Percentiles rank a stretch among this genome's conserved stretches.
phyloP scores from a whole-genome alignment of 805 yeast genomes.

The Kuraishia hungarica region DNA sequence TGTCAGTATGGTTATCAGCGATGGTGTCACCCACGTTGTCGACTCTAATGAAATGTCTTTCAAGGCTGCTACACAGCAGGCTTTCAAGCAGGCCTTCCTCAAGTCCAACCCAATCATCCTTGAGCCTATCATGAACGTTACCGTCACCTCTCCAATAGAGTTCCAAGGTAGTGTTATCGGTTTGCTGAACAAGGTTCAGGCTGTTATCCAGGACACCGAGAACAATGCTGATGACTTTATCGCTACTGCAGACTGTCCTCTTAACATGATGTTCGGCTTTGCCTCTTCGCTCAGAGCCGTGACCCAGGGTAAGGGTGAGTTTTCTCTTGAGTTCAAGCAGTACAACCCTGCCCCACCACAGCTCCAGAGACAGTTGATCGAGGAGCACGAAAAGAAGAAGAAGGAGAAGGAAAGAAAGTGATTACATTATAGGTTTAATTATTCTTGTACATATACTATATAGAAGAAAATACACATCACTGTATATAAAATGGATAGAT shows the following conservation, averaged over 20 bases:
- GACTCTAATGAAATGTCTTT: conserved; percentile 96
- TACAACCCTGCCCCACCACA: conserved; percentile 89
- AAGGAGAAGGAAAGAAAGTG: conserved; percentile 10
- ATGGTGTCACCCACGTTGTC: conserved; percentile 96
- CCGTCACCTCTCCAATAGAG: conserved; percentile 90
- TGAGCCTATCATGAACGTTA: conserved; percentile 94
- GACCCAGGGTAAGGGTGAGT: conserved; percentile 99
- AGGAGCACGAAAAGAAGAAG: conserved; percentile 63
- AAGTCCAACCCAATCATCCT: conserved; percentile 78
- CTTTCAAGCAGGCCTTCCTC: conserved; percentile 86
- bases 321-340: conserved; percentile 87
- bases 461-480: not conserved
- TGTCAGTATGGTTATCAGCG: conserved; percentile 86
- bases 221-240: conserved; percentile 93
- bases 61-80: conserved; percentile 85
- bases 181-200: conserved; percentile 83
- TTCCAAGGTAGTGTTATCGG: conserved; percentile 94
- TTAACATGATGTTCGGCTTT: conserved; percentile 93
- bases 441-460: not conserved
- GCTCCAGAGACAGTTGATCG: conserved; percentile 83
- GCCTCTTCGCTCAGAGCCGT: conserved; percentile 93
- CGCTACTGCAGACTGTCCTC: conserved; percentile 90
- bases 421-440: not conserved
- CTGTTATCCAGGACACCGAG: conserved; percentile 89
- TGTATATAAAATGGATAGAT: too few species aligned